Evolutionary conservation across 192 early-diverging fungal species (phyloP), one percentile per base, ranked within the genome.

Genomic region (Coemansia asiatica): DNA sequence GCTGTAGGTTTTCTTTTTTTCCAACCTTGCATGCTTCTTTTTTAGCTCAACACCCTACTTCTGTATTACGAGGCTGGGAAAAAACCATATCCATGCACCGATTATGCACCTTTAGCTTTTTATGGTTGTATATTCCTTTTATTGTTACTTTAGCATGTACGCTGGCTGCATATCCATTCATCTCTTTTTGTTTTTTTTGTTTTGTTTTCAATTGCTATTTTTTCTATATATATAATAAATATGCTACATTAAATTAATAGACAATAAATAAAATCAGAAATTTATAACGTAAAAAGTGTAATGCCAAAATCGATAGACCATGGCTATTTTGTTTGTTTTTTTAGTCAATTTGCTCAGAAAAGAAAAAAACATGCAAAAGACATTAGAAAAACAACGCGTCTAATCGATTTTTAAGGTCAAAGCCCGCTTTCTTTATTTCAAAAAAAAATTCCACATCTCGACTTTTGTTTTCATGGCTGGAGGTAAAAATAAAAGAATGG

Each of bases 161-260:
- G 40, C 40, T 13, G 40, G 40, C 16, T 15, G 40, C 40, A 44
- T 44, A 44, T 44, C 40, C 40, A 33, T 33, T 33, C 8, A 33
- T 33, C 8, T 33, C 31, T 33, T n/a, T n/a, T n/a, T n/a, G n/a
- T n/a, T n/a, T n/a, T n/a, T n/a, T n/a, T n/a, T n/a, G n/a, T n/a
- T 36, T 12, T 12, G 0, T 36, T 36, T 36, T 36, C 35, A 36
- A 53, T 53, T 26, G 21, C 25, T 53, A 26, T 56, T 7, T n/a
- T 4, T 7, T 7, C 6, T n/a, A 56, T 29, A 56, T 29, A 31
- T 26, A 56, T 56, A 51, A 63, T 63, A 33, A 50, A 50, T 21
- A 63, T 33, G 1, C 51, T 48, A 29, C 44, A 22, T 33, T 29
- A 50, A 63, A 56, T 6, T 4, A 12, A 54, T 54, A 23, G 12